Percentiles rank a stretch among this genome's conserved stretches.
phyloP scores from a whole-genome alignment of 2,329 filamentous ascomycete species.

The Colletotrichum siamense region DNA sequence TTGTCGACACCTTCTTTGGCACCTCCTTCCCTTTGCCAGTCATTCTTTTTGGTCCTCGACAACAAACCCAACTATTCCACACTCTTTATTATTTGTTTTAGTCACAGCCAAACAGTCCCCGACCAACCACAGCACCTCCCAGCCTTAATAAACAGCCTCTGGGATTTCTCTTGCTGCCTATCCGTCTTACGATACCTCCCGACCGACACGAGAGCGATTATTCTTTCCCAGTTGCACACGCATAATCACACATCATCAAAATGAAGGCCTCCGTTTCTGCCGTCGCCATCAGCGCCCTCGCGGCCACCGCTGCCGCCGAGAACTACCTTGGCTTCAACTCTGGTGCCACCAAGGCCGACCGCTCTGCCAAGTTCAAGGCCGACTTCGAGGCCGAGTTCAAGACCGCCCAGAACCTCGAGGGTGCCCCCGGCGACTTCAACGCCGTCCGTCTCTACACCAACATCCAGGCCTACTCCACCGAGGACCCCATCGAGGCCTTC shows the following conservation, averaged over 20 bases:
- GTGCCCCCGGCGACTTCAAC: constrained; percentile 60
- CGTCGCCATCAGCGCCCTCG: constrained; percentile 42
- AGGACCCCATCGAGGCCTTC: constrained; percentile 81
- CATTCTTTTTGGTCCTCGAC: constrained; percentile 21
- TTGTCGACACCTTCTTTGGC: neutral
- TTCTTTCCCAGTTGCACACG: neutral
- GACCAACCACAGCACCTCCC: neutral
- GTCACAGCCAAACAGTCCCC: constrained; percentile 6
- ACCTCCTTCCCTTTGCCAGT: neutral
- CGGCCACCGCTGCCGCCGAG: constrained; percentile 42
- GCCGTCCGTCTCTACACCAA: constrained; percentile 71
- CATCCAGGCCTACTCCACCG: constrained; percentile 68
- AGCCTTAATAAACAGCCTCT: neutral
- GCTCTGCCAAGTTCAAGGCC: constrained; percentile 56
- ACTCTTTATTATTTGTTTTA: constrained; percentile 7
- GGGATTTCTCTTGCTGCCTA: neutral
- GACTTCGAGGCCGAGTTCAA: constrained; percentile 55
- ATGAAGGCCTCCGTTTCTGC: constrained; percentile 46
- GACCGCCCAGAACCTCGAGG: constrained; percentile 42
- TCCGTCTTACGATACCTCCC: neutral
- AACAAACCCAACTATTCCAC: neutral
- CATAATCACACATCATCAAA: neutral
- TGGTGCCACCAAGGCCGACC: constrained; percentile 49
- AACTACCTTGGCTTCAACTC: constrained; percentile 63
- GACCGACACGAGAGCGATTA: neutral